A percentile compares a stretch with the other conserved stretches of the same genome.
phyloP scores from a whole-genome alignment of 1,284 basidiomycete genomes.

The Cutaneotrichosporon sp. region DNA sequence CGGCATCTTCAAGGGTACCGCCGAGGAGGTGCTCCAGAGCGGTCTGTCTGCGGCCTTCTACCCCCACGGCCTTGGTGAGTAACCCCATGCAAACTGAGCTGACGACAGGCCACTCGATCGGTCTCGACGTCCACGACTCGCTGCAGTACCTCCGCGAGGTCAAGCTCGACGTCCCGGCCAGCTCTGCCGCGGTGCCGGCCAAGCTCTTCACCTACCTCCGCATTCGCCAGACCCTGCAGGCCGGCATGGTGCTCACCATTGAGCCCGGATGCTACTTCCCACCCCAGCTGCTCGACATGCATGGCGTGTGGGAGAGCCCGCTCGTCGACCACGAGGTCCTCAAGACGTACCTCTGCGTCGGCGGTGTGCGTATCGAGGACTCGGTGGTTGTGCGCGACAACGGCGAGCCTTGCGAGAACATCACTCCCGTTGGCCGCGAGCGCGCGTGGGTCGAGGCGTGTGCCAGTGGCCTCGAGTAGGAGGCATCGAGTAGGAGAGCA shows the following conservation, averaged over 20 bases:
- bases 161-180: constrained; percentile 35
- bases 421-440: constrained; percentile 76
- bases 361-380: constrained; percentile 87
- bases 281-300: constrained; percentile 68
- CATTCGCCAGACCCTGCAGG: constrained; percentile 66
- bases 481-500: no score
- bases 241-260: constrained; percentile 74
- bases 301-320: constrained; percentile 60
- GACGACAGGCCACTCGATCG: constrained; percentile 67
- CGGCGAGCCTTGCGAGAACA: constrained; percentile 63
- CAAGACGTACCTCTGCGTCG: constrained; percentile 70
- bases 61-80: constrained; percentile 70
- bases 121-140: constrained; percentile 77
- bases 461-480: constrained; percentile 60
- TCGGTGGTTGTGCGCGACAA: constrained; percentile 69
- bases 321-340: constrained; percentile 71
- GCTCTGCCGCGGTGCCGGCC: constrained; percentile 54
- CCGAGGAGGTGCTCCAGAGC: constrained; percentile 68
- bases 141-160: constrained; percentile 43
- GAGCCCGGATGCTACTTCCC: constrained; percentile 89
- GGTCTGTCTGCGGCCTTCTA: constrained; percentile 81
- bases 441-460: constrained; percentile 72
- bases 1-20: constrained; percentile 73
- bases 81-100: neutral
- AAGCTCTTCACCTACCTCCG: constrained; percentile 75